phyloP scores from a whole-genome alignment of 257 asterid species.

The Primulina tabacum region DNA sequence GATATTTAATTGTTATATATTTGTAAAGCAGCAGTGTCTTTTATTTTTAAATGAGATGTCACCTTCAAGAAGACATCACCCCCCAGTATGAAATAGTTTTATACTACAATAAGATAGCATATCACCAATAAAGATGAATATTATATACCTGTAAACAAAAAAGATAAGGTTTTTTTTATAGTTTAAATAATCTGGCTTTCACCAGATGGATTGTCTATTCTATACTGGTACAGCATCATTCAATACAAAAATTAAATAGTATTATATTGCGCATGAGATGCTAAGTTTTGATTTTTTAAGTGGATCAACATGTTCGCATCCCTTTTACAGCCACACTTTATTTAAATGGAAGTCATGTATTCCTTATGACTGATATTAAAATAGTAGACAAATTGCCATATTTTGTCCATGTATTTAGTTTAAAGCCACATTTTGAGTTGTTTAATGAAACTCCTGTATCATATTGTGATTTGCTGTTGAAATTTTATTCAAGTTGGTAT shows the following conservation, averaged over 20 bases:
- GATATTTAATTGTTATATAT: background rate
- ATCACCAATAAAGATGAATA: conserved; percentile 17
- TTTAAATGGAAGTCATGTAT: no score
- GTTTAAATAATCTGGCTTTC: conserved; percentile 27
- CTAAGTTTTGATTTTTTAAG: conserved; percentile 11
- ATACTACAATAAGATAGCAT: no score
- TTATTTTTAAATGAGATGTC: conserved; percentile 26
- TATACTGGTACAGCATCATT: conserved; percentile 25
- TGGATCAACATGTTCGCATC: conserved; percentile 25
- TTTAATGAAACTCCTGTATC: background rate
- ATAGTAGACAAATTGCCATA: no score
- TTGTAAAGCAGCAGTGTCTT: conserved; percentile 11
- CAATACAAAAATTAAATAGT: conserved; percentile 19
- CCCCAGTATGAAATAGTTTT: conserved; percentile 1
- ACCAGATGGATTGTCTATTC: conserved; percentile 32
- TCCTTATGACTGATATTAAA: no score
- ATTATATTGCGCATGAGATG: conserved; percentile 31
- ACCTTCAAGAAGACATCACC: conserved; percentile 29
- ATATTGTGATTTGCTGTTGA: background rate
- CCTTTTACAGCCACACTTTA: conserved; percentile 22
- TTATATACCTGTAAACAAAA: background rate
- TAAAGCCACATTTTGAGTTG: background rate
- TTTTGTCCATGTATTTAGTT: no score
- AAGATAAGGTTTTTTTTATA: conserved; percentile 10
- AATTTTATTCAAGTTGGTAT: background rate